Base-by-base conservation (phyloP, 805 yeast species). In the Ogataea wickerhamii region DNA sequence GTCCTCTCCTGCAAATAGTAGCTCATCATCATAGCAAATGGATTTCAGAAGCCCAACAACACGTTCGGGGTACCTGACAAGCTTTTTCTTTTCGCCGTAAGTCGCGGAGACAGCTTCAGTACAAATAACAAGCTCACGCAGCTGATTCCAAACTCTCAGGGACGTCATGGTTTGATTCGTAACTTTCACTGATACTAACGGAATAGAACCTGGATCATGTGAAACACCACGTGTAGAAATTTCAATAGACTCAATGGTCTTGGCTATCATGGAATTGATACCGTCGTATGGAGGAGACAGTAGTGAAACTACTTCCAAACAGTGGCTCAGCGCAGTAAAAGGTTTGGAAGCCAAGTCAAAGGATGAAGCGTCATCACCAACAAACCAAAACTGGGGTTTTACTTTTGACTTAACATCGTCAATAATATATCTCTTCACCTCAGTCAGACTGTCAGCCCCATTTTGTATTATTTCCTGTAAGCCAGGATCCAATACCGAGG, bases 191-290 rank as follows among this genome's bases (percentile, higher is more conserved):
- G 78, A 61, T 0, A 83, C 53, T 10, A 78, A 45, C 0, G 71
- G 71, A 1, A 46, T 20, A 3, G 53, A 37, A 17, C 41, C 45
- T 6, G 20, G 23, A 14, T 56, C 49, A 11, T 68, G 58, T 1
- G 64, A 48, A 1, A 61, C 52, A 0, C 86, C 86, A 41, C 95
- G 66, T 21, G 80, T 55, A 0, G 82, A 63, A 10, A 85, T 75
- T 50, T 87, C 96, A 6, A 75, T 59, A 2, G 85, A 74, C 38
- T 77, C 76, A 16, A 84, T 71, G 0, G 85, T 76, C 47, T 74
- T 74, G 1, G 76, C 67, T 12, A 85, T 48, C 1, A 52, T 36
- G 1, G 56, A 43, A 22, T 57, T 57, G 24, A 60, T 45, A 4
- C 61, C 58, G 26, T 59, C 65, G 40, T 56, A 55, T 12, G 65